Evolutionary conservation across 495 filamentous ascomycete genomes (phyloP).

Genomic region (Penicillium nucicola): DNA sequence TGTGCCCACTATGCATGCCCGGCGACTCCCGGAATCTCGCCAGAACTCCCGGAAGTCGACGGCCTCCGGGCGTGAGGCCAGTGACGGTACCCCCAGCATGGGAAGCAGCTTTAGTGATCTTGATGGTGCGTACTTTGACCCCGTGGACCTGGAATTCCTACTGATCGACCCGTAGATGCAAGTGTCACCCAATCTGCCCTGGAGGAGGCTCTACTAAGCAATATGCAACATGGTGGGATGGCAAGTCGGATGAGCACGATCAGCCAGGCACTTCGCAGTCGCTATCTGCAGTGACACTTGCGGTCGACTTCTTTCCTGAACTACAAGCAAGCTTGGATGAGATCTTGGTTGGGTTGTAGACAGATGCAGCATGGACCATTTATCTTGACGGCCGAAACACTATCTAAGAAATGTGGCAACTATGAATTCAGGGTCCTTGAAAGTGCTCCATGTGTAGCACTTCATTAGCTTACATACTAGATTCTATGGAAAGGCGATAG

Average conservation of each 20-base stretch:
- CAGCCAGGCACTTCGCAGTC: constrained; percentile 60
- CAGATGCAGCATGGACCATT: too few species aligned
- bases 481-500: too few species aligned
- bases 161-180: constrained; percentile 56
- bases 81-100: constrained; percentile 92
- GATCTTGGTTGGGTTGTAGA: too few species aligned
- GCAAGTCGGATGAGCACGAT: constrained; percentile 89
- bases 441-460: too few species aligned
- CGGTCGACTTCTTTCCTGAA: too few species aligned
- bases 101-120: constrained; percentile 97
- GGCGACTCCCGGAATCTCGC: constrained; percentile 54
- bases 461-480: too few species aligned
- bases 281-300: constrained; percentile 33
- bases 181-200: constrained; percentile 92
- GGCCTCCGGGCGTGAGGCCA: constrained; percentile 59
- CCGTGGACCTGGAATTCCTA: constrained; percentile 1
- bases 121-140: constrained; percentile 61
- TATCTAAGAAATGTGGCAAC: too few species aligned
- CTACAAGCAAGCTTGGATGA: too few species aligned
- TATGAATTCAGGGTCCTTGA: too few species aligned
- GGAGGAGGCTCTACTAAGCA: constrained; percentile 88
- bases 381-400: too few species aligned
- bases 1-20: constrained; percentile 44
- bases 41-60: constrained; percentile 53
- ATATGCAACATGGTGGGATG: constrained; percentile 80